A percentile compares a stretch with the other conserved stretches of the same genome.
Conservation (phyloP, 371 early-diverging fungal species). For the Actinomortierella wolfii region DNA sequence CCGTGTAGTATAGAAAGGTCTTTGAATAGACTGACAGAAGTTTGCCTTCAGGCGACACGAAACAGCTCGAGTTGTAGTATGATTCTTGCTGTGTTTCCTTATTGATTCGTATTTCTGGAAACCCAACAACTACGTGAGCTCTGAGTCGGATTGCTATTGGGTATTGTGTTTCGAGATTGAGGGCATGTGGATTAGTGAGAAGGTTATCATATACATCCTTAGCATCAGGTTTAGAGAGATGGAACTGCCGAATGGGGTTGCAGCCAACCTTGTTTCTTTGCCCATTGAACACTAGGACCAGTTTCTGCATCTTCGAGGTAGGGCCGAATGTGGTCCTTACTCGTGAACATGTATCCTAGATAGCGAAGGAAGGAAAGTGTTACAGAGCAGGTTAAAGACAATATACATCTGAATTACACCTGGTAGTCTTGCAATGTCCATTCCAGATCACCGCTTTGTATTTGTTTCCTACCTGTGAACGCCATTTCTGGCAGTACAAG, state of each 20-base stretch:
- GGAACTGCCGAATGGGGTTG: background rate
- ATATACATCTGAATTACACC: background rate
- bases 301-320: conserved; percentile 60
- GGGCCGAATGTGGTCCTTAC: conserved; percentile 56
- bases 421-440: no score
- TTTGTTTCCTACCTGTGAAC: conserved; percentile 58
- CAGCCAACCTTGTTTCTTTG: conserved; percentile 55
- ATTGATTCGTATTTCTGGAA: conserved; percentile 54
- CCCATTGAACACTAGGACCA: conserved; percentile 69
- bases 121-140: conserved; percentile 70
- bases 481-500: conserved; percentile 81
- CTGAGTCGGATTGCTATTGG: conserved; percentile 54
- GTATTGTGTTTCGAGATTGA: background rate
- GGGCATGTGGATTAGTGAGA: no score
- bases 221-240: no score
- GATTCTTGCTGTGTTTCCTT: conserved; percentile 17
- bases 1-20: conserved; percentile 68
- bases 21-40: conserved; percentile 70
- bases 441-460: no score
- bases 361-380: background rate
- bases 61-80: conserved; percentile 66
- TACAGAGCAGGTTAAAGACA: background rate
- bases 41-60: conserved; percentile 56
- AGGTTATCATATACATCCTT: background rate
- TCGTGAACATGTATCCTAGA: conserved; percentile 68